Evolutionary conservation across 306 rosid genomes (phyloP).

Genomic region (Cucurbita maxima): DNA sequence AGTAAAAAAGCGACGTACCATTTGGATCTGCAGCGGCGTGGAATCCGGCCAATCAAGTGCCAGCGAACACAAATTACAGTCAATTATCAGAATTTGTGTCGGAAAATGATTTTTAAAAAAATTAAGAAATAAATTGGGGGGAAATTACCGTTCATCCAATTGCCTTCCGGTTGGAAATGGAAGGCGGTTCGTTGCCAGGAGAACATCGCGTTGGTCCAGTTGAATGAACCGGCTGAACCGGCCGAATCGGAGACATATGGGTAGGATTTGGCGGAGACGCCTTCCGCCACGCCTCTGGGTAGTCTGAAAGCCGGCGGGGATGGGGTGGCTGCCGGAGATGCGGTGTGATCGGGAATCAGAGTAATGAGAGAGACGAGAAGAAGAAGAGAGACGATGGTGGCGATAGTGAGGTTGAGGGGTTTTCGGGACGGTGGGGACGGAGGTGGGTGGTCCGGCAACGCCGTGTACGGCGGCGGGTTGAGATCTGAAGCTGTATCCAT

Average conservation of each 20-base stretch:
- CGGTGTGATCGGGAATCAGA: constrained; percentile 18
- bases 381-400: constrained; percentile 13
- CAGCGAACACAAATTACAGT: background rate
- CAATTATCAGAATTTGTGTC: constrained; percentile 5
- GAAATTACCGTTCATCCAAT: constrained; percentile 78
- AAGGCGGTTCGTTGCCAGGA: constrained; percentile 78
- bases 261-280: constrained; percentile 67
- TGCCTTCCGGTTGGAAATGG: constrained; percentile 58
- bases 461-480: constrained; percentile 2
- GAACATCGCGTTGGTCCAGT: constrained; percentile 78
- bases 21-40: constrained; percentile 60
- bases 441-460: constrained; percentile 22
- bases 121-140: background rate
- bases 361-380: constrained; percentile 30
- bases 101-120: background rate
- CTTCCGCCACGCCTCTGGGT: constrained; percentile 47
- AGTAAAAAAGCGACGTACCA: constrained; percentile 28
- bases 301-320: background rate
- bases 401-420: constrained; percentile 12
- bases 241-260: constrained; percentile 10
- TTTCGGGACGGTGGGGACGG: background rate
- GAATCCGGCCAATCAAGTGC: constrained; percentile 9
- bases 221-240: constrained; percentile 18
- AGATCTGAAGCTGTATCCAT: background rate
- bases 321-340: background rate